Base-by-base conservation (phyloP, 352 stramenopile genomes). In the Detonula confervacea region DNA sequence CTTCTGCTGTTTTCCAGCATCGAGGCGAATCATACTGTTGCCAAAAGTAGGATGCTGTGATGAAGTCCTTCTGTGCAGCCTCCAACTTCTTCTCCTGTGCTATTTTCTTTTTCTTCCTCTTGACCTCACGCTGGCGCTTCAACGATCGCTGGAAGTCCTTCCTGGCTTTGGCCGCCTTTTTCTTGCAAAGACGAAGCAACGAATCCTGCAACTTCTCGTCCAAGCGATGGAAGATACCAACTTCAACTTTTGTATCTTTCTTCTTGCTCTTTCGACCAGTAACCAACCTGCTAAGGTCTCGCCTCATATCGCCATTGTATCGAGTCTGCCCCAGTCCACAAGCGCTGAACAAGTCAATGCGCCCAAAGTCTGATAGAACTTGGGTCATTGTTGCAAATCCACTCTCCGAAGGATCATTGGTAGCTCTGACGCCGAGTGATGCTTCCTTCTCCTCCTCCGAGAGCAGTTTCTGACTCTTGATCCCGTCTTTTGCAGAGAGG, bases 251-350 rank as follows among this genome's bases (percentile, higher is more conserved):
- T 37, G 3, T 37, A 3, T 37, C 3, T 9, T 37, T 37, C 3
- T 9, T 37, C 3, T 8, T 8, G 3, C 30, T 8, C 3, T 37
- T 37, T 37, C 30, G 3, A 8, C 30, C 8, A 9, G 30, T 37
- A 37, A 37, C 30, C 30, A n/a, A 9, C 30, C 30, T 37, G 30
- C 8, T 37, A 4, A 18, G 39, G 8, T 42, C 59, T 51, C 47
- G 44, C 29, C 62, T n/a, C 39, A 72, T 47, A 29, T 78, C 49
- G 24, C 66, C 66, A 49, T 78, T 78, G 9, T 47, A 25, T 49
- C 67, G 5, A 37, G 46, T 47, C 27, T 70, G 61, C 3, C 61
- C 61, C 12, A 47, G 30, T 37, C 8, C 30, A 37, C 3, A 37
- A 9, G 30, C 30, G n/a, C n/a, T n/a, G n/a, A n/a, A n/a, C n/a